Evolutionary conservation across 495 filamentous ascomycete genomes (phyloP), one percentile per base, ranked within the genome.

Genomic region (Podospora bellae-mahoneyi): DNA sequence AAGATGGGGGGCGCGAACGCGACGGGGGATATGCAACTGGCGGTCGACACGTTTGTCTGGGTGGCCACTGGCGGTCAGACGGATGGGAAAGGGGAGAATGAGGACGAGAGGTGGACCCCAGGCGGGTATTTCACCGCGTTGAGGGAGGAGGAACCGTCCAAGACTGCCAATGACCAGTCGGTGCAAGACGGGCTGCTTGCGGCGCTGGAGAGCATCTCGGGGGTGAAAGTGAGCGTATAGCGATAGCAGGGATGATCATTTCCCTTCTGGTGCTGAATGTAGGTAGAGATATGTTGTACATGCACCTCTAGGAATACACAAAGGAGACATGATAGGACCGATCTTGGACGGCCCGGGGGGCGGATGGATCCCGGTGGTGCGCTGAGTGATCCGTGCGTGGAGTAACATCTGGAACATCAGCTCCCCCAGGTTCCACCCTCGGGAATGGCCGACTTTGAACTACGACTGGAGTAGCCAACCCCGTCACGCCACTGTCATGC

Each of bases 1-100:
- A 88, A 86, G 77, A 86, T 87, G 82, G 84, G 86, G 4, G 85
- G 85, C 1, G 60, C 54, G 28, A 74, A 72, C 67, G 86, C 85
- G 0, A 77, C 83, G 1, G 83, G 79, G 0, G 72, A 78, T 7
- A 67, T 82, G 62, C 72, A 78, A 30, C 78, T 80, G 64, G 78
- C 80, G 4, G 75, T 82, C 9, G 77, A 80, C 28, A 78, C 79
- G 1, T 79, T 84, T 69, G 80, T 81, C 5, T 48, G 39, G 39
- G 39, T 48, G 9, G 39, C 39, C 39, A 48, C 39, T 48, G 39
- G 39, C 39, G 39, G 39, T 48, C 77, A 82, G 61, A 79, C 82
- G 57, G 82, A 81, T 59, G 26, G 19, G 56, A 4, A 71, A 62
- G 34, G 65, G 58, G 59, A 28, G 56, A 26, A 27, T 3, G 26